Base-by-base conservation (phyloP, 2,329 filamentous ascomycete genomes). In the Diaporthe helianthi region DNA sequence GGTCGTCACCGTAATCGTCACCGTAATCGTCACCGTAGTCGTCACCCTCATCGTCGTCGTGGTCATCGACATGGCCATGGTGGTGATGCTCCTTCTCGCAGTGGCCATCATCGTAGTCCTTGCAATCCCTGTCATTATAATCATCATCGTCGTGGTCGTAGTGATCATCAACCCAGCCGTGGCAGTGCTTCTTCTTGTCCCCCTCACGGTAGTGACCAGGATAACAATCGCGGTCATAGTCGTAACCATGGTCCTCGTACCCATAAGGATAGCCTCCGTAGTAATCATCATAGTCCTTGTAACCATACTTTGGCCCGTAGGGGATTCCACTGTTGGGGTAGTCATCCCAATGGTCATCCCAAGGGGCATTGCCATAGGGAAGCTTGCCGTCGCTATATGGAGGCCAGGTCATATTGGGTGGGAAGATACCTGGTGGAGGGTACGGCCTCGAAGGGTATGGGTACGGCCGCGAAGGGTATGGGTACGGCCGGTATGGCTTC, bases 381-480 rank as follows among this genome's bases (percentile, higher is more conserved):
- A 41, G 55, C 22, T 17, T 22, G 22, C 49, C 61, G 9, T 49
- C 29, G 24, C 54, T 7, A 4, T 63, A 63, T 4, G 58, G 58
- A 17, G 58, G 58, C 58, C 58, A 63, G 7, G 58, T 63, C 9
- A 49, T 36, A 44, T 63, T 68, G 46, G 65, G 66, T 36, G 66
- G 66, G 24, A 68, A 68, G 24, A 53, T 44, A 19, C 66, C 66
- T 13, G 66, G 55, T 33, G 66, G 66, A 33, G 66, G 66, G 4
- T 36, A 63, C 44, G 47, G 58, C 41, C 6, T 47, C n/a, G 65
- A 31, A n/a, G 54, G 54, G 9, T 24, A 22, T 22, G 41, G 41
- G 4, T 24, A 22, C 19, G 41, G 38, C 15, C n/a, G n/a, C 26
- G 65, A 26, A 17, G 54, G 36, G 9, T 38, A 38, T 38, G 36